A percentile compares a stretch with the other conserved stretches of the same genome.
These are phyloP conservation scores for Nymphaea colorata DNA, from an alignment of 164 flowering plant genomes.

Conservation along the genomic window DNA sequence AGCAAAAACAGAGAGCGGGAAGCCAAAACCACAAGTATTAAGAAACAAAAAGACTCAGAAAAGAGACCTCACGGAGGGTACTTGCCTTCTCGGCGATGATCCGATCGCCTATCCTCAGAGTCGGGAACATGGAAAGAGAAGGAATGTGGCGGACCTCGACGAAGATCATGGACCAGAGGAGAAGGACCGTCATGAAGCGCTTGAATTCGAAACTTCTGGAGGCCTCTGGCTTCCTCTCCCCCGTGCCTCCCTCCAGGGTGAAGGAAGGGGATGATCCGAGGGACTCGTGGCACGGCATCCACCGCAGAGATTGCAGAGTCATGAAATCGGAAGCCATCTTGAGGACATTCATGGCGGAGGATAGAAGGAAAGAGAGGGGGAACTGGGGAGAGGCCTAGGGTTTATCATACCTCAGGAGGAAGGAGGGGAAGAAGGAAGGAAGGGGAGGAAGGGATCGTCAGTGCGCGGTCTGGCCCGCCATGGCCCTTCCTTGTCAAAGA, in stretches of 20 bases:
- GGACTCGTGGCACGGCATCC: conserved; percentile 32
- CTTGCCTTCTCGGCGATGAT: conserved; percentile 17
- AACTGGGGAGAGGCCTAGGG: no score
- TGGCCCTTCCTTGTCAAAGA: no score
- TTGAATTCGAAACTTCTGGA: conserved; percentile 9
- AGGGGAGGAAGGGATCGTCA: no score
- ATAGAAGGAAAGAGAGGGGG: no score
- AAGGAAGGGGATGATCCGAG: neutral
- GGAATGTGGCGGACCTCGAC: conserved; percentile 30
- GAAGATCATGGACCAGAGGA: conserved; percentile 21
- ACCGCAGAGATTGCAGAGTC: conserved; percentile 10
- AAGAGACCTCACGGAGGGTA: neutral
- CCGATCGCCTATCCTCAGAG: conserved; percentile 32
- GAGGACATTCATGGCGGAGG: no score
- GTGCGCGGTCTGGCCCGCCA: no score
- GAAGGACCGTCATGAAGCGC: conserved; percentile 12
- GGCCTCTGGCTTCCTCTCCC: conserved; percentile 21
- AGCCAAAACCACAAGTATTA: neutral
- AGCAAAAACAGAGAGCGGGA: no score
- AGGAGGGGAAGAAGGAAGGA: no score
- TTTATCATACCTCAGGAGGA: no score
- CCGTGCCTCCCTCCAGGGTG: conserved; percentile 11
- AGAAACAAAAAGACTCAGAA: neutral
- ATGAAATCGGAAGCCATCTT: conserved; percentile 2
- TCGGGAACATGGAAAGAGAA: conserved; percentile 40